Evolutionary conservation across 1,284 basidiomycete species (phyloP).

Genomic region (Microbotryum saponariae): DNA sequence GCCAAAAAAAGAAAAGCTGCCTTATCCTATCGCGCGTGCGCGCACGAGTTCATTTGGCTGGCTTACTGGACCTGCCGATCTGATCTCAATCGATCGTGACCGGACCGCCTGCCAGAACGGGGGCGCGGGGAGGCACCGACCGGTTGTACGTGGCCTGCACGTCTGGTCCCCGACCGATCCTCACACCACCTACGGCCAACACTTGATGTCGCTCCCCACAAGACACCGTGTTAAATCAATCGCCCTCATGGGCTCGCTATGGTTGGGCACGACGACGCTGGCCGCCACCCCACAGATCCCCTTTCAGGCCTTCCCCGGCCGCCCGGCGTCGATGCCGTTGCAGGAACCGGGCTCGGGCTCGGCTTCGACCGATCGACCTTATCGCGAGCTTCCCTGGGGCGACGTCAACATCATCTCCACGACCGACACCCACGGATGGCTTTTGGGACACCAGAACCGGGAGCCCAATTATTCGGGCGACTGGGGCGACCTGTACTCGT

Average conservation of each 20-base stretch:
- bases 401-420: constrained; percentile 34
- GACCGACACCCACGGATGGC: constrained; percentile 35
- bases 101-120: not conserved
- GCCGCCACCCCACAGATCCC: not conserved
- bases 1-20: too few species aligned
- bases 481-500: constrained; percentile 36
- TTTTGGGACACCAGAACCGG: constrained; percentile 33
- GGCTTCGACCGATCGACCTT: constrained; percentile 22
- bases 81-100: too few species aligned
- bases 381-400: constrained; percentile 32
- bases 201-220: too few species aligned
- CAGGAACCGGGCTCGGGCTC: constrained; percentile 24
- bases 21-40: too few species aligned
- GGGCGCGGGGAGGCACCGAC: not conserved
- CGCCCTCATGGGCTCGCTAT: too few species aligned
- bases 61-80: too few species aligned
- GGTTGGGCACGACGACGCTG: not conserved
- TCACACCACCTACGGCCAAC: too few species aligned
- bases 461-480: constrained; percentile 35
- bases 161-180: not conserved
- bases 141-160: not conserved
- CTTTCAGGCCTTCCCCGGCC: not conserved
- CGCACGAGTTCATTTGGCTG: too few species aligned
- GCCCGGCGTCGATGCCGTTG: not conserved
- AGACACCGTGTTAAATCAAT: too few species aligned